These are phyloP conservation scores for Dipteronia dyeriana DNA, from an alignment of 345 rosid species.

Conservation along the genomic window DNA sequence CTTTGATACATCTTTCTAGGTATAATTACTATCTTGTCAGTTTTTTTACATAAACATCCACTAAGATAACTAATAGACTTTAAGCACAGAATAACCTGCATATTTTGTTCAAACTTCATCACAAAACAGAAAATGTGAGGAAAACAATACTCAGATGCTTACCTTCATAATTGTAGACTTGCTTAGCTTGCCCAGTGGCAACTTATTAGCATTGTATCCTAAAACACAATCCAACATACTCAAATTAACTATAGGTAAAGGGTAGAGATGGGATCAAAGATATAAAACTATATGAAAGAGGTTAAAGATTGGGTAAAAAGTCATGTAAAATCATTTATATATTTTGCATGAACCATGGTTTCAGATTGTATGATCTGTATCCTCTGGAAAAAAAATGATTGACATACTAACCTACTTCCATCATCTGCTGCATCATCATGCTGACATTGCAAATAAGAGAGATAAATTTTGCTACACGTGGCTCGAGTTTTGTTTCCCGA, in stretches of 20 bases:
- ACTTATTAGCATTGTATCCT: slow-evolving; percentile 85
- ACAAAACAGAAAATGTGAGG: neutral
- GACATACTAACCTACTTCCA: slow-evolving; percentile 76
- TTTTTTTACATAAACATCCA: neutral
- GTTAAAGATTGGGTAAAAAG: neutral
- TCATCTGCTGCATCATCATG: slow-evolving; percentile 93
- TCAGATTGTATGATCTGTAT: slow-evolving; percentile 2
- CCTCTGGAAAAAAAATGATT: slow-evolving; percentile 17
- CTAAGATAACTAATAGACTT: neutral
- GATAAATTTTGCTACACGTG: slow-evolving; percentile 67
- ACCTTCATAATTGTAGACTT: slow-evolving; percentile 71
- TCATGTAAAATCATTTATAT: slow-evolving; percentile 4
- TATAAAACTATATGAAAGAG: neutral
- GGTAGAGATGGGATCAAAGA: slow-evolving; percentile 8
- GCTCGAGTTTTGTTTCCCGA: slow-evolving; percentile 66
- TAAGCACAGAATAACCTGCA: neutral
- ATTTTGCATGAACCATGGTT: slow-evolving; percentile 8
- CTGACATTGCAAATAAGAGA: slow-evolving; percentile 83
- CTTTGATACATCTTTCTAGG: neutral
- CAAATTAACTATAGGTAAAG: neutral
- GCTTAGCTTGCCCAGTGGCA: slow-evolving; percentile 95
- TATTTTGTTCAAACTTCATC: neutral
- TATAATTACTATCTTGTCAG: neutral
- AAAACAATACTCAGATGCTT: slow-evolving; percentile 4
- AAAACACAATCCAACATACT: slow-evolving; percentile 14